Conservation (phyloP, 495 filamentous ascomycete species). For the Friedmanniomyces endolithicus region DNA sequence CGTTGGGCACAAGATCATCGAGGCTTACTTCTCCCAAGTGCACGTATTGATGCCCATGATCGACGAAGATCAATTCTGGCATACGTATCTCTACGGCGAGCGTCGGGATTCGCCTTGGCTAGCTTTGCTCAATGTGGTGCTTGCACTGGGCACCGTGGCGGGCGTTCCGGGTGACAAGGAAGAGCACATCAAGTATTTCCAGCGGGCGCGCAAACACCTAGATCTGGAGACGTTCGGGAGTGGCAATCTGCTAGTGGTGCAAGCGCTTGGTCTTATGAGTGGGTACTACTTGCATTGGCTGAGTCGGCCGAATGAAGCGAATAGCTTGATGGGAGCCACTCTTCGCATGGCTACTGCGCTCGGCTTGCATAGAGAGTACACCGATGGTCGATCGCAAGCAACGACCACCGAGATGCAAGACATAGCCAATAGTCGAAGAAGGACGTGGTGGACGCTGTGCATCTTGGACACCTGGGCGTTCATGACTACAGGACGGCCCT, state of each 20-base stretch:
- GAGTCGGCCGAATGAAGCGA: constrained; percentile 66
- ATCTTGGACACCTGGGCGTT: constrained; percentile 70
- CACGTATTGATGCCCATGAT: constrained; percentile 67
- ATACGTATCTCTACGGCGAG: constrained; percentile 54
- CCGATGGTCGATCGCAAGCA: constrained; percentile 31
- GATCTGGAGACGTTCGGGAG: constrained; percentile 55
- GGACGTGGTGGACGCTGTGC: constrained; percentile 72
- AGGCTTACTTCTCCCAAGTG: constrained; percentile 65
- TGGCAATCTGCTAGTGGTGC: constrained; percentile 57
- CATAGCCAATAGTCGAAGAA: constrained; percentile 48
- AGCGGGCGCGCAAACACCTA: constrained; percentile 54
- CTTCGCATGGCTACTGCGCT: constrained; percentile 59
- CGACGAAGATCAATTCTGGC: constrained; percentile 61
- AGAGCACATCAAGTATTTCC: constrained; percentile 61
- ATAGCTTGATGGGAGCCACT: constrained; percentile 52
- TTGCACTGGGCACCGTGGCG: constrained; percentile 64
- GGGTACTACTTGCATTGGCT: constrained; percentile 73
- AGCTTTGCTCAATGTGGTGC: constrained; percentile 65
- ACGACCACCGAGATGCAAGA: not conserved
- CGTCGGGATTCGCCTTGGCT: constrained; percentile 63
- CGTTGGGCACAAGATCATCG: constrained; percentile 43
- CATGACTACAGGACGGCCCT: constrained; percentile 65
- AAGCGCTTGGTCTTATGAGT: constrained; percentile 57
- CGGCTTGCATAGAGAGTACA: constrained; percentile 62
- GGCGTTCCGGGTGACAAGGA: constrained; percentile 57